These are phyloP conservation scores for Moesziomyces sp. DNA, from an alignment of 1,284 basidiomycete species.

Conservation along the genomic window DNA sequence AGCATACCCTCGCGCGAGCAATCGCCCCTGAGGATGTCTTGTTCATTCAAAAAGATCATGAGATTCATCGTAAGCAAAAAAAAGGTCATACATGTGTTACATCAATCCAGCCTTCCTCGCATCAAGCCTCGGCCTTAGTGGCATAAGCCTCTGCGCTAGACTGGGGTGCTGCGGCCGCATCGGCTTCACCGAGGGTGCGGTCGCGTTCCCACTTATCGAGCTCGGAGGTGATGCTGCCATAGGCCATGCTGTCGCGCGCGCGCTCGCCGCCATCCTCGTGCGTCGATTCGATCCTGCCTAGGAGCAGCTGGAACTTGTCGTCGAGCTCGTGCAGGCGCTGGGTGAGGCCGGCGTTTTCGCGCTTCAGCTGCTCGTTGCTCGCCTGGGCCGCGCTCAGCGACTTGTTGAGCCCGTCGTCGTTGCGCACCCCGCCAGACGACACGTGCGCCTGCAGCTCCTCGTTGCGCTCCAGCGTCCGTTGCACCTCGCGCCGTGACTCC, in stretches of 20 bases:
- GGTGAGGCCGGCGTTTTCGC: constrained; percentile 50
- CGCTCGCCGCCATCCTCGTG: constrained; percentile 43
- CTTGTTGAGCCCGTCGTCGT: constrained; percentile 14
- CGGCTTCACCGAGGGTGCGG: constrained; percentile 22
- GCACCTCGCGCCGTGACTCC: constrained; percentile 42
- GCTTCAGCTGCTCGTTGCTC: constrained; percentile 54
- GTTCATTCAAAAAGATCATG: too few relatives aligned
- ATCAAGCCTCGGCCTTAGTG: constrained; percentile 11
- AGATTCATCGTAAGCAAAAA: too few relatives aligned
- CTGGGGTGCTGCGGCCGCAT: constrained; percentile 16
- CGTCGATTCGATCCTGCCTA: constrained; percentile 53
- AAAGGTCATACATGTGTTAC: too few relatives aligned
- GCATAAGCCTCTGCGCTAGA: constrained; percentile 43
- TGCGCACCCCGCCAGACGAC: constrained; percentile 1
- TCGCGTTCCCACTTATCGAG: constrained; percentile 62
- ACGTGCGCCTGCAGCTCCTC: constrained; percentile 49
- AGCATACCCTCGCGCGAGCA: too few relatives aligned
- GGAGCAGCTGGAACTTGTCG: constrained; percentile 58
- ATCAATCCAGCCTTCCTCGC: too few relatives aligned
- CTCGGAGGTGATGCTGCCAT: constrained; percentile 58
- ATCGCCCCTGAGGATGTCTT: too few relatives aligned
- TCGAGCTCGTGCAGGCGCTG: constrained; percentile 56
- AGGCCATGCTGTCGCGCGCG: constrained; percentile 41
- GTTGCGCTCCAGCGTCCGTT: constrained; percentile 55
- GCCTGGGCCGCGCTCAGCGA: constrained; percentile 36